These are phyloP conservation scores for Dactylella cylindrospora DNA, from an alignment of 2,329 filamentous ascomycete species.

Conservation along the genomic window DNA sequence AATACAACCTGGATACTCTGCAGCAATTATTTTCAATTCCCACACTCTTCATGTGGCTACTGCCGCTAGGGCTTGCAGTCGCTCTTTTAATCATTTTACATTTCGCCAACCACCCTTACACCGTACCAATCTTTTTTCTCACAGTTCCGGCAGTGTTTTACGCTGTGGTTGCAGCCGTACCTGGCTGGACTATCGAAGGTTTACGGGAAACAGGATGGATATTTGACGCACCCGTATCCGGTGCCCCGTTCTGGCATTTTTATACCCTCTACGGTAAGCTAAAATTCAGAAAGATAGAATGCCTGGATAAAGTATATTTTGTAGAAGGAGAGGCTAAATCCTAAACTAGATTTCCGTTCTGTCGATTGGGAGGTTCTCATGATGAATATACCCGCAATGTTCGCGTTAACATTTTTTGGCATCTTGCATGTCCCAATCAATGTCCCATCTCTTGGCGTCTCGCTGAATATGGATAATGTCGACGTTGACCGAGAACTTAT, in stretches of 20 bases:
- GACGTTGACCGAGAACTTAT: conserved; percentile 88
- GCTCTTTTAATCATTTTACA: conserved; percentile 74
- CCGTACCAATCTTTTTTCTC: conserved; percentile 80
- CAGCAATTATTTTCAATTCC: conserved; percentile 71
- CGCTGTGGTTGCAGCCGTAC: conserved; percentile 69
- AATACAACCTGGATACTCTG: conserved; percentile 76
- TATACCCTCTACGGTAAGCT: conserved; percentile 87
- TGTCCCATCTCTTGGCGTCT: conserved; percentile 86
- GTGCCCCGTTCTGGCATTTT: conserved; percentile 95
- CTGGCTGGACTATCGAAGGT: conserved; percentile 66
- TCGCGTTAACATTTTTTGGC: conserved; percentile 95
- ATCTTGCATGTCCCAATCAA: conserved; percentile 98
- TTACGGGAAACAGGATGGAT: conserved; percentile 82
- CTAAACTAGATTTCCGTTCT: conserved; percentile 68
- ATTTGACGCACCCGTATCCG: conserved; percentile 79
- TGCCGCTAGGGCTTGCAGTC: conserved; percentile 75
- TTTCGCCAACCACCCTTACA: conserved; percentile 73
- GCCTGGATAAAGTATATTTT: neutral
- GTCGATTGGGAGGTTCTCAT: conserved; percentile 80
- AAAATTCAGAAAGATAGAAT: no score
- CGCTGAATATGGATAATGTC: conserved; percentile 87
- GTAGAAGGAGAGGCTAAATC: neutral
- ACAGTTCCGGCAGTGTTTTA: conserved; percentile 75
- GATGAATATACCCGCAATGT: conserved; percentile 90
- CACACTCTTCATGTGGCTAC: conserved; percentile 78